phyloP scores from a whole-genome alignment of 2,329 filamentous ascomycete genomes.

The Monilinia vaccinii-corymbosi region DNA sequence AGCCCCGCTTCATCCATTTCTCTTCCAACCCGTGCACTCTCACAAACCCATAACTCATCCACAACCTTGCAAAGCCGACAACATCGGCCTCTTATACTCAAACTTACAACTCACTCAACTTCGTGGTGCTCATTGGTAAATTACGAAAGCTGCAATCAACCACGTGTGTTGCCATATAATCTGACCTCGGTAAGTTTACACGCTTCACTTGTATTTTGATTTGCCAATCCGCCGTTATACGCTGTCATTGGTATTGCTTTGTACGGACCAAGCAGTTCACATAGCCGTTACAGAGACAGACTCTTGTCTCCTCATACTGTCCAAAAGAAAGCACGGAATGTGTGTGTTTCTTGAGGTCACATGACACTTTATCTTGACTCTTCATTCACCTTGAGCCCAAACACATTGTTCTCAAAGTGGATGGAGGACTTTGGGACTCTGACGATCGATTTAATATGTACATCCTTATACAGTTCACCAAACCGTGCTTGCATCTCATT shows the following conservation, averaged over 20 bases:
- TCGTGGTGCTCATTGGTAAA: no score
- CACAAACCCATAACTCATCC: background rate
- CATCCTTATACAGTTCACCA: background rate
- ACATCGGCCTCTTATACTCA: background rate
- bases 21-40: background rate
- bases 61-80: background rate
- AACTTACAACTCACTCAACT: background rate
- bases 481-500: background rate
- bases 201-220: background rate
- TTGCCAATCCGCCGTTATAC: background rate
- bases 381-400: background rate
- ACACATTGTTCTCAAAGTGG: background rate
- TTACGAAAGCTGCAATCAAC: background rate
- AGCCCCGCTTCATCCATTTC: background rate
- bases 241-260: background rate
- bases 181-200: constrained; percentile 1
- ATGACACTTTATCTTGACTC: background rate
- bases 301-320: no score
- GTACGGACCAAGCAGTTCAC: background rate
- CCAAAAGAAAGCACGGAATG: background rate
- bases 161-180: background rate
- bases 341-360: background rate
- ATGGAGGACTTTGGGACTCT: background rate
- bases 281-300: background rate
- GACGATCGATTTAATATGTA: background rate